Conservation (phyloP, 148 eudicot species). For the Arbutus unedo region DNA sequence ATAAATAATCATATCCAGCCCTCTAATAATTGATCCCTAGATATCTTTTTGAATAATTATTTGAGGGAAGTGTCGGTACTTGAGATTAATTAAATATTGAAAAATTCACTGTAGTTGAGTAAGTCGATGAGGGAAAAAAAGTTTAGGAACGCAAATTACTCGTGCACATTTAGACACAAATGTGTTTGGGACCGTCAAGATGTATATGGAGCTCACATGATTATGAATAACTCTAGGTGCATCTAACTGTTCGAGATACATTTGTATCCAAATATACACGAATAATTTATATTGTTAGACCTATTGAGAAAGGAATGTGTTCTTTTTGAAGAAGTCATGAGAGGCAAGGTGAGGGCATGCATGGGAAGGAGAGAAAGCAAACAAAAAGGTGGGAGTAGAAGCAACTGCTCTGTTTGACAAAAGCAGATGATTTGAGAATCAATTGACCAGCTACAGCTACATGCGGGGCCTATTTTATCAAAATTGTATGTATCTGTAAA, state of each 20-base stretch:
- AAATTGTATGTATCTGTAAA: background rate
- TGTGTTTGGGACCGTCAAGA: too few species aligned
- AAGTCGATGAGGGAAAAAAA: too few species aligned
- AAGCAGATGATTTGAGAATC: background rate
- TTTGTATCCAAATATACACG: too few species aligned
- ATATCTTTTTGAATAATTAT: background rate
- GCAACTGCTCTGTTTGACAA: conserved; percentile 35
- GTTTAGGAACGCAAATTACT: too few species aligned
- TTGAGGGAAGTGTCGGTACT: too few species aligned
- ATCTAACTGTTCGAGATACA: too few species aligned
- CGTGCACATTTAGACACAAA: too few species aligned
- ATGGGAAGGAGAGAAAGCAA: background rate
- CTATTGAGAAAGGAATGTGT: background rate
- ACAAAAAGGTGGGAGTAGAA: conserved; percentile 13
- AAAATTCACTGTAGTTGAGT: too few species aligned
- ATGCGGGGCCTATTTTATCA: background rate
- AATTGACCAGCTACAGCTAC: background rate
- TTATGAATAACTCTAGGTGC: too few species aligned
- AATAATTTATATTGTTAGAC: too few species aligned
- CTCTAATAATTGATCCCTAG: background rate
- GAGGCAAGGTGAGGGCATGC: background rate
- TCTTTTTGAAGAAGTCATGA: background rate
- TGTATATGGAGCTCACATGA: too few species aligned
- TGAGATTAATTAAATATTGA: too few species aligned
- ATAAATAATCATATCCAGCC: background rate